phyloP scores from a whole-genome alignment of 1,284 basidiomycete genomes.

The Pseudozyma sp. region DNA sequence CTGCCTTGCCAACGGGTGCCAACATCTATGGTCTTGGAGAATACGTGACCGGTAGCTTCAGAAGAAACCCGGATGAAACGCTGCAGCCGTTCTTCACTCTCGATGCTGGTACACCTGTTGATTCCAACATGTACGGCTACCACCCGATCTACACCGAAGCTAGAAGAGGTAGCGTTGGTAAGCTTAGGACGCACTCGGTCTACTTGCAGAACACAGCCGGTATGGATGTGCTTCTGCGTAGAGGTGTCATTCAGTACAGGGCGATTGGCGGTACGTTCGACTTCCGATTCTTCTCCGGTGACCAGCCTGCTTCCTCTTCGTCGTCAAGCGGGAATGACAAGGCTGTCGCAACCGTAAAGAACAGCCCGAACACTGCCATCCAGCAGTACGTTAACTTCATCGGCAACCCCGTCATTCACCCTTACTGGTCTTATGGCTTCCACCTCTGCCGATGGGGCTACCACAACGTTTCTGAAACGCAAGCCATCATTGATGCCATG shows the following conservation, averaged over 20 bases:
- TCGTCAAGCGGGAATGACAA: background rate
- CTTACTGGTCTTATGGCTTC: constrained; percentile 58
- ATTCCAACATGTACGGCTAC: constrained; percentile 75
- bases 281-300: constrained; percentile 54
- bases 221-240: constrained; percentile 53
- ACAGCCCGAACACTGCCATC: constrained; percentile 49
- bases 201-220: constrained; percentile 50
- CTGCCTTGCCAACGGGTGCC: constrained; percentile 70
- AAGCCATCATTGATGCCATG: constrained; percentile 46
- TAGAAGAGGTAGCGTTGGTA: constrained; percentile 71
- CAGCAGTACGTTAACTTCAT: constrained; percentile 57
- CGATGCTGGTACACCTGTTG: constrained; percentile 69
- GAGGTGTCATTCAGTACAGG: constrained; percentile 50
- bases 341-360: constrained; percentile 10
- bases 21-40: constrained; percentile 85
- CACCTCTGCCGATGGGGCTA: constrained; percentile 62
- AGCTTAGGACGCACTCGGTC: constrained; percentile 43
- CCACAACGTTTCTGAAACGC: constrained; percentile 44
- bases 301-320: constrained; percentile 11
- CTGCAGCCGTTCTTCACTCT: constrained; percentile 78
- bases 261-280: constrained; percentile 60
- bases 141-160: constrained; percentile 79
- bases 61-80: constrained; percentile 75
- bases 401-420: constrained; percentile 45
- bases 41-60: constrained; percentile 75